These are phyloP conservation scores for Phaeosphaeriaceae sp. DNA, from an alignment of 2,329 filamentous ascomycete species.

Conservation along the genomic window DNA sequence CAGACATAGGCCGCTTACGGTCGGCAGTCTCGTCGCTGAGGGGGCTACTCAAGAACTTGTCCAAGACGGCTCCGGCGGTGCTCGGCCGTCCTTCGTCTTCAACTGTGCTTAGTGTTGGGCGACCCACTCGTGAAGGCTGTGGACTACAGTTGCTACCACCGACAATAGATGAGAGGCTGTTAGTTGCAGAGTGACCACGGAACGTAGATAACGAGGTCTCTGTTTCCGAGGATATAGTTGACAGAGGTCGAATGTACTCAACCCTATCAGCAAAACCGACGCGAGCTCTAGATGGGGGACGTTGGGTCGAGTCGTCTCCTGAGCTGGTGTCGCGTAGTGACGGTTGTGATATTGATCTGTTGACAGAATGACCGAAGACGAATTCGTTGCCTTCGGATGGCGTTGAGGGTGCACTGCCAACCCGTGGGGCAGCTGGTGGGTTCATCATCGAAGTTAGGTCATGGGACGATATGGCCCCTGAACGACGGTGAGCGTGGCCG, in stretches of 20 bases:
- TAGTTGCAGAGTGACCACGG: constrained; percentile 74
- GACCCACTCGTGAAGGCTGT: constrained; percentile 50
- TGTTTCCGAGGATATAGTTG: constrained; percentile 82
- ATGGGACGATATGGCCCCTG: constrained; percentile 80
- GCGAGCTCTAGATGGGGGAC: constrained; percentile 62
- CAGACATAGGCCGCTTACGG: constrained; percentile 47
- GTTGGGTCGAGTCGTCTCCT: constrained; percentile 38
- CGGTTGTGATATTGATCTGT: constrained; percentile 50
- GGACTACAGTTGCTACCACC: constrained; percentile 62
- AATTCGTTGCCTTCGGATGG: constrained; percentile 58
- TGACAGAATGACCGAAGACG: constrained; percentile 42
- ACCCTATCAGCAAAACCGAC: constrained; percentile 86
- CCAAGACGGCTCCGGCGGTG: constrained; percentile 74
- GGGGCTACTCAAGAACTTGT: constrained; percentile 45
- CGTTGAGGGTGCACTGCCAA: constrained; percentile 70
- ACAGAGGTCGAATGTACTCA: constrained; percentile 83
- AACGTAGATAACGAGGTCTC: constrained; percentile 75
- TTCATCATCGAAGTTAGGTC: constrained; percentile 76
- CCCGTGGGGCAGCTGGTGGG: constrained; percentile 60
- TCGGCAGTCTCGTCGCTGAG: constrained; percentile 34
- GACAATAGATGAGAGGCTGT: constrained; percentile 79
- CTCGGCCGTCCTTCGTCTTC: constrained; percentile 62
- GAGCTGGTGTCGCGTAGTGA: constrained; percentile 35
- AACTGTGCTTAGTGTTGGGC: constrained; percentile 48
- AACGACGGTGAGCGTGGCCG: constrained; percentile 81